A percentile compares a stretch with the other conserved stretches of the same genome.
Evolutionary conservation across 2,329 filamentous ascomycete species (phyloP).

Genomic region (Aspergillus vadensis): DNA sequence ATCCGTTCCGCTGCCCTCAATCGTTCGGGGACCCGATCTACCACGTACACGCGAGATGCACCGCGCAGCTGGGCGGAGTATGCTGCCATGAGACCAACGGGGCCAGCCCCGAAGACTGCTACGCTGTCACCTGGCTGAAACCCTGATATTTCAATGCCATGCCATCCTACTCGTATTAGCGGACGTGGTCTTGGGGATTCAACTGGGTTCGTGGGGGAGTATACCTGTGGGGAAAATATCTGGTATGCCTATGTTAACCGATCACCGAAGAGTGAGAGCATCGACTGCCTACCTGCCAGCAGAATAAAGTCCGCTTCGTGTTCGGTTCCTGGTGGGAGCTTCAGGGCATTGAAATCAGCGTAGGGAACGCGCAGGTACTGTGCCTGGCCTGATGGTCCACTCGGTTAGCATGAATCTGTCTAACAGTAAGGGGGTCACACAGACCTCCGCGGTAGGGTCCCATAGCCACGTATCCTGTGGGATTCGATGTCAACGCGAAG

Average conservation of each 20-base stretch:
- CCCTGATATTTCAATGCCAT: conserved; percentile 49
- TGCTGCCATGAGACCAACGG: conserved; percentile 67
- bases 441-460: conserved; percentile 52
- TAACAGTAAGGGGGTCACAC: neutral
- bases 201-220: too few species aligned
- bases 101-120: conserved; percentile 65
- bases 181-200: neutral
- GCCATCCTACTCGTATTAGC: conserved; percentile 25
- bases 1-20: conserved; percentile 63
- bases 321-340: conserved; percentile 62
- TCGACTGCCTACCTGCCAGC: conserved; percentile 39
- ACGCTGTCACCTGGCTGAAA: conserved; percentile 64
- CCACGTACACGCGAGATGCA: conserved; percentile 62
- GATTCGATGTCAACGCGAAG: neutral
- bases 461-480: conserved; percentile 49
- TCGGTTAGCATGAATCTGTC: neutral
- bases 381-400: conserved; percentile 48
- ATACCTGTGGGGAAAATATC: too few species aligned
- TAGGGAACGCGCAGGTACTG: conserved; percentile 67
- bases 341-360: conserved; percentile 67
- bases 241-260: conserved; percentile 15
- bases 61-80: conserved; percentile 64
- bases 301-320: conserved; percentile 58
- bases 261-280: conserved; percentile 17
- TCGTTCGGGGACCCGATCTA: conserved; percentile 64